These are phyloP conservation scores for Talaromyces proteolyticus DNA, from an alignment of 495 filamentous ascomycete species.

Conservation along the genomic window DNA sequence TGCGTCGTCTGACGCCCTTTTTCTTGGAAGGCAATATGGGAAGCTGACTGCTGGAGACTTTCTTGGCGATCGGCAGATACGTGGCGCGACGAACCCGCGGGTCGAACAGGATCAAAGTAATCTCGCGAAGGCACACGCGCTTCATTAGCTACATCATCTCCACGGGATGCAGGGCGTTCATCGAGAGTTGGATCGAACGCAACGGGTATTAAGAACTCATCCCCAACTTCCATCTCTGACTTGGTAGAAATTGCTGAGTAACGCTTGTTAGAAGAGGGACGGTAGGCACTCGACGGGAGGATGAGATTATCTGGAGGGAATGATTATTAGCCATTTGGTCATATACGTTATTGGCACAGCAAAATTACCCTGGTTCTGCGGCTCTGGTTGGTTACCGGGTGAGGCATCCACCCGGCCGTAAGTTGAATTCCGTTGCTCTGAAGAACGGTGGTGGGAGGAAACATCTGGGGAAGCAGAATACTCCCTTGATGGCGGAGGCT, in stretches of 20 bases:
- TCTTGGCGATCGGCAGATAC: conserved; percentile 15
- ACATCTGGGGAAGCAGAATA: conserved; percentile 69
- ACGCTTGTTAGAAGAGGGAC: conserved; percentile 52
- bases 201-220: conserved; percentile 85
- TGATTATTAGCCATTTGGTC: background rate
- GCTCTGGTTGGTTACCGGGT: conserved; percentile 2
- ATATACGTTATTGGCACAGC: background rate
- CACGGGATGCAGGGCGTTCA: conserved; percentile 47
- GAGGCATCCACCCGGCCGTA: background rate
- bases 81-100: conserved; percentile 25
- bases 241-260: conserved; percentile 58
- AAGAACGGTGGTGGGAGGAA: conserved; percentile 55
- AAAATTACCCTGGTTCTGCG: conserved; percentile 16
- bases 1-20: conserved; percentile 59
- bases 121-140: conserved; percentile 24
- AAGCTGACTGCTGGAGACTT: conserved; percentile 45
- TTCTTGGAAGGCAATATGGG: conserved; percentile 90
- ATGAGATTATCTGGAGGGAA: conserved; percentile 47
- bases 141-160: conserved; percentile 18
- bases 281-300: conserved; percentile 70
- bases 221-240: conserved; percentile 59
- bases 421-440: conserved; percentile 4
- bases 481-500: conserved; percentile 56
- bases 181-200: conserved; percentile 79
- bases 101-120: conserved; percentile 38